These are phyloP conservation scores for Aspergillus hortae DNA, from an alignment of 2,329 filamentous ascomycete genomes.

Conservation along the genomic window DNA sequence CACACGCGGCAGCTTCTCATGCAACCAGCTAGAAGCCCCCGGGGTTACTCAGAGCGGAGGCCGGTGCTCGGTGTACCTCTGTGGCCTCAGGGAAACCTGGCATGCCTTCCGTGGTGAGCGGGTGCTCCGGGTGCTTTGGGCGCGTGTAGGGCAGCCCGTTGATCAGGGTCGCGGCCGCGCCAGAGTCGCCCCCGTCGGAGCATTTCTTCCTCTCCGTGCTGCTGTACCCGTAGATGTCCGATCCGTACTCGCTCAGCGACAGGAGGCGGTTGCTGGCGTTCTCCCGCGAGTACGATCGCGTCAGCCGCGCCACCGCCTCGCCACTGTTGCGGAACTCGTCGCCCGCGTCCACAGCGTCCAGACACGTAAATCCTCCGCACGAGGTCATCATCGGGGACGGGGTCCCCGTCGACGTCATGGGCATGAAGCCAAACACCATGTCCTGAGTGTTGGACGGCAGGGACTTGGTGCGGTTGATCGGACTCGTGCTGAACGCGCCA, in stretches of 20 bases:
- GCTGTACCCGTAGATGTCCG: conserved; percentile 40
- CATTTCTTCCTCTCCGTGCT: conserved; percentile 29
- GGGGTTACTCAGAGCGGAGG: conserved; percentile 22
- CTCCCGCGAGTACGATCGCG: conserved; percentile 20
- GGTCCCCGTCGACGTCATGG: conserved; percentile 18
- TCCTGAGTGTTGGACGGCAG: conserved; percentile 23
- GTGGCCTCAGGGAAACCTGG: conserved; percentile 17
- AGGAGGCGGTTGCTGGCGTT: conserved; percentile 13
- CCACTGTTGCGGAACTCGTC: conserved; percentile 16
- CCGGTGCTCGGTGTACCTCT: conserved; percentile 20
- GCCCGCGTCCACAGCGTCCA: conserved; percentile 17
- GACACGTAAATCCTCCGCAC: conserved; percentile 9
- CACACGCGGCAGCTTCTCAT: neutral
- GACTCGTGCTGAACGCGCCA: conserved; percentile 17
- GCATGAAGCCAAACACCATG: conserved; percentile 28
- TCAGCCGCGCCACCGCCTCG: conserved; percentile 10
- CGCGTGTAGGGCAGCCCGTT: conserved; percentile 41
- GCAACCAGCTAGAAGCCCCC: conserved; percentile 10
- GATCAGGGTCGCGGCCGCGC: conserved; percentile 31
- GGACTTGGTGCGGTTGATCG: conserved; percentile 16
- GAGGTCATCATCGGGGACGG: conserved; percentile 13
- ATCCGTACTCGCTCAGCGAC: conserved; percentile 28
- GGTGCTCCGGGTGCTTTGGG: conserved; percentile 18
- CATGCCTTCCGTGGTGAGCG: conserved; percentile 13
- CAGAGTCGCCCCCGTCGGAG: conserved; percentile 20